Conservation (phyloP, 1,139 yeast species). For the Kodamaea anthophila region DNA sequence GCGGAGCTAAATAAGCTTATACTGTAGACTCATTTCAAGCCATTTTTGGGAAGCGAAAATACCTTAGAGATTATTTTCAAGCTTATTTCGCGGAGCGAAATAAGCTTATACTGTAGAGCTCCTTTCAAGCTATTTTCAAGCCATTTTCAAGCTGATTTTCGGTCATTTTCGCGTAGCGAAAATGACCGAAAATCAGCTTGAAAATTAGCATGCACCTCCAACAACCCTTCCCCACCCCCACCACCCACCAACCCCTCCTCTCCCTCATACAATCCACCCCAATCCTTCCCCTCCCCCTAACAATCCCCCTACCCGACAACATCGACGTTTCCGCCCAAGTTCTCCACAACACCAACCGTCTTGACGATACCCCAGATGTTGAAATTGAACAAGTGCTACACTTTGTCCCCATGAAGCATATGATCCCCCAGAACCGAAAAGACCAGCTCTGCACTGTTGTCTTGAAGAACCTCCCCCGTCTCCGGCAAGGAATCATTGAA, state of each 20-base stretch:
- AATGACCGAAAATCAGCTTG: no score
- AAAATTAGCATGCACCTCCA: constrained; percentile 9
- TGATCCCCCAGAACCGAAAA: constrained; percentile 26
- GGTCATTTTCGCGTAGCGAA: no score
- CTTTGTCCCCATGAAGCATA: constrained; percentile 19
- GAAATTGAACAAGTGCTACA: constrained; percentile 7
- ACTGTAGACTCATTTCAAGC: no score
- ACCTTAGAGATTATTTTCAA: no score
- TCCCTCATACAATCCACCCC: constrained; percentile 1
- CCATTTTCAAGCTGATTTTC: no score
- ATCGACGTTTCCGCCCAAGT: constrained; percentile 21
- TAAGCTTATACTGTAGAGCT: no score
- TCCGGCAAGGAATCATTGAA: constrained; percentile 26
- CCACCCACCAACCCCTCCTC: constrained; percentile 3
- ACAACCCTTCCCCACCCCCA: no score
- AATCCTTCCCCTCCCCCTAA: not conserved
- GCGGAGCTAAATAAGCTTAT: no score
- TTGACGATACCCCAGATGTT: constrained; percentile 3
- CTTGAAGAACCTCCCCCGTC: constrained; percentile 28
- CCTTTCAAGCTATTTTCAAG: no score
- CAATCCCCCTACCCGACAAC: constrained; percentile 3
- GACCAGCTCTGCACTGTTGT: constrained; percentile 35
- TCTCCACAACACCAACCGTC: constrained; percentile 14
- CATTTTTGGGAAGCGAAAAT: no score
- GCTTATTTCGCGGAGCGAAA: no score